Percentiles rank a stretch among this genome's conserved stretches.
phyloP scores from a whole-genome alignment of 2,329 filamentous ascomycete genomes.

The Arthrobotrys entomopaga region DNA sequence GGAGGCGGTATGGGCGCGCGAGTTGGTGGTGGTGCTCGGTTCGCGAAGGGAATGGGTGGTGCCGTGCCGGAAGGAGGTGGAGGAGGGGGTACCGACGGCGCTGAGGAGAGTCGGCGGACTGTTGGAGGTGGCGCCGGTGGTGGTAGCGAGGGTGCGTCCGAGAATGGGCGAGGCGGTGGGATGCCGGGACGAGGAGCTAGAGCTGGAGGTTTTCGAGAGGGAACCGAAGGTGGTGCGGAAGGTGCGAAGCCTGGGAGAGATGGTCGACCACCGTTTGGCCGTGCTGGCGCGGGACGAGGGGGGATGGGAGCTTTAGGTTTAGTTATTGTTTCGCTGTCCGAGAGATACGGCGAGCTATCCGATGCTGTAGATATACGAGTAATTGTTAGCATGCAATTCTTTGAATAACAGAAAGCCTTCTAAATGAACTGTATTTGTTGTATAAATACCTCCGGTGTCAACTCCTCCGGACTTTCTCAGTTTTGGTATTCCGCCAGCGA shows the following conservation, averaged over 20 bases:
- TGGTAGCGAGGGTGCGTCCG: conserved; percentile 61
- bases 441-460: conserved; percentile 72
- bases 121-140: conserved; percentile 72
- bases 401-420: background rate
- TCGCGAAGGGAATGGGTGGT: conserved; percentile 65
- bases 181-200: conserved; percentile 70
- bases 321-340: conserved; percentile 77
- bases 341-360: conserved; percentile 77
- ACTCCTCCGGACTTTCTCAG: conserved; percentile 84
- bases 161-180: conserved; percentile 50
- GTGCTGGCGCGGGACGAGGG: conserved; percentile 67
- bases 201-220: conserved; percentile 65
- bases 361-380: conserved; percentile 66
- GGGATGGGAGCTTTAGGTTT: conserved; percentile 68
- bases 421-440: too few relatives aligned
- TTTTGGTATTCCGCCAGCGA: conserved; percentile 95
- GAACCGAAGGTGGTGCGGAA: conserved; percentile 63
- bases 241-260: conserved; percentile 69
- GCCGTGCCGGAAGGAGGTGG: conserved; percentile 71
- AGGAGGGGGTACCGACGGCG: conserved; percentile 69
- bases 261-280: conserved; percentile 70
- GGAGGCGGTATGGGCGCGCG: conserved; percentile 61
- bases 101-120: conserved; percentile 70
- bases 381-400: conserved; percentile 4
- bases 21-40: conserved; percentile 71